Evolutionary conservation across 768 basidiomycete genomes (phyloP), one percentile per base, ranked within the genome.

Genomic region (Strobilomyces dryophilus): DNA sequence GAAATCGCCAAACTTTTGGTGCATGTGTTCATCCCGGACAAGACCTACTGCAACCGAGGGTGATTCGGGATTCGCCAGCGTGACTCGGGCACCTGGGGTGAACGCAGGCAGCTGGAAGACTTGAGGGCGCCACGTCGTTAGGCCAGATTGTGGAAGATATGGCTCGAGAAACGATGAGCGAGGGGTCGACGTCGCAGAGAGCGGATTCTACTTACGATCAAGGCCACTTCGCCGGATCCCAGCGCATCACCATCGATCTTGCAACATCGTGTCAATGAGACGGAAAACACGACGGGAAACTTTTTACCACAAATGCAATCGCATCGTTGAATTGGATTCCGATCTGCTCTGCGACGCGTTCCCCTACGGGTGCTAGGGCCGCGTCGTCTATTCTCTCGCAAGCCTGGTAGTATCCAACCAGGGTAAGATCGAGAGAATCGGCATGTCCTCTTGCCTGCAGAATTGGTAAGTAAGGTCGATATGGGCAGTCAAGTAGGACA

Each of bases 401-500:
- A 2, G 85, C 88, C 62, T 90, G 85, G 61, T 90, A 90, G 60
- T 87, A 89, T 1, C 86, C 87, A 5, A 89, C 85, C 1, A 90
- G 63, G 45, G 70, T 71, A 51, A 85, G 63, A 7, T 73, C 73
- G 36, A 71, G 65, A n/a, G 78, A 75, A 32, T 76, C 77, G 8
- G 87, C 85, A 55, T 87, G 75, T 57, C 78, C 76, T 43, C 66
- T 73, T 36, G 82, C 85, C 87, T 89, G 65, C 40, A 29, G 32
- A 44, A 26, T 29, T 12, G 51, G 40, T 43, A 53, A 29, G 21
- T 8, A 53, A 34, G 35, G 40, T 40, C n/a, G 18, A 45, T 47
- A 44, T 17, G 12, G 24, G 31, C 18, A 43, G 47, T 32, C 15
- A 8, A 47, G 37, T 15, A 46, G 36, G 31, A 17, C 27, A 71